These are phyloP conservation scores for Quillaja saponaria DNA, from an alignment of 306 rosid genomes.

Conservation along the genomic window DNA sequence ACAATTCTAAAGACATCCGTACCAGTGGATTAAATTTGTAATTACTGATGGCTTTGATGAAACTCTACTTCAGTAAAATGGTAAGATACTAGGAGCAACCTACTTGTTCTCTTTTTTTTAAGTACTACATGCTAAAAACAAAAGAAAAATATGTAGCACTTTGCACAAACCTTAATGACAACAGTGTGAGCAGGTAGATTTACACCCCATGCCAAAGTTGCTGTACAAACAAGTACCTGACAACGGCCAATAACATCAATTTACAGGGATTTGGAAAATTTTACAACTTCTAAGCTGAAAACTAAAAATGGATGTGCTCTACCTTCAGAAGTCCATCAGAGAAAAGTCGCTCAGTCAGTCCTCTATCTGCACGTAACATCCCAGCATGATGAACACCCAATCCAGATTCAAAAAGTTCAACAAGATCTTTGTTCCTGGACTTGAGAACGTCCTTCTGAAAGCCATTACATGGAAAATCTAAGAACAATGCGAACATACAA, in stretches of 20 bases:
- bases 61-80: too few species aligned
- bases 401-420: slow-evolving; percentile 81
- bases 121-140: too few species aligned
- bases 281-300: slow-evolving; percentile 17
- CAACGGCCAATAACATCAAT: slow-evolving; percentile 30
- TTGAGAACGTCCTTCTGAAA: slow-evolving; percentile 82
- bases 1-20: too few species aligned
- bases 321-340: slow-evolving; percentile 92
- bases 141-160: too few species aligned
- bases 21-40: too few species aligned
- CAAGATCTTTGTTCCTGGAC: slow-evolving; percentile 94
- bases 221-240: slow-evolving; percentile 97
- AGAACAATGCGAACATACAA: slow-evolving; percentile 23
- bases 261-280: slow-evolving; percentile 13
- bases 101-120: too few species aligned
- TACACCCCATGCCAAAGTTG: slow-evolving; percentile 99
- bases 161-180: slow-evolving; percentile 79
- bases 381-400: slow-evolving; percentile 98
- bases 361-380: slow-evolving; percentile 95
- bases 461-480: slow-evolving; percentile 34
- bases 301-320: slow-evolving; percentile 26
- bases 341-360: slow-evolving; percentile 90
- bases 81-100: too few species aligned
- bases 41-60: too few species aligned
- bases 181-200: slow-evolving; percentile 98